Evolutionary conservation across 805 yeast genomes (phyloP), one percentile per base, ranked within the genome.

Genomic region (Saccharomycopsis fibuligera): DNA sequence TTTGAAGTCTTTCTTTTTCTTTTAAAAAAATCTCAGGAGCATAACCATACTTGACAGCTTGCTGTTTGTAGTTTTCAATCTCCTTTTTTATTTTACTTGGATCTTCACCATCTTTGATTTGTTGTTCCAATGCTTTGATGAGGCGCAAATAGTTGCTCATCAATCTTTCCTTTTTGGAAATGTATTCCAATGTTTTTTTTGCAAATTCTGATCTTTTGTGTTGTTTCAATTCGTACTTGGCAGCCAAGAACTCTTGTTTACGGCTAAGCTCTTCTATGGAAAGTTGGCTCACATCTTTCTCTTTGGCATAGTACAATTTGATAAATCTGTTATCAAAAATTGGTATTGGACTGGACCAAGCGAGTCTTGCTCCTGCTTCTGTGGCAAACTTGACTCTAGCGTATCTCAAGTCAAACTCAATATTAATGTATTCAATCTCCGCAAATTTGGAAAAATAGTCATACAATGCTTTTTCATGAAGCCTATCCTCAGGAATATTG

Each of bases 301-400:
- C 42, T 35, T 54, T 44, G 22, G 66, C 64, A 70, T 72, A 74
- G 57, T 59, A 72, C 35, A 74, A 67, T 57, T 74, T 74, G 53
- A 74, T 67, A 51, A 73, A 73, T 45, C 79, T 67, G 62, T 74
- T 74, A 46, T 66, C 68, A 53, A 74, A 74, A 14, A 74, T 66
- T 4, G 77, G 72, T 3, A 59, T 64, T 1, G 77, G 74, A 25
- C 66, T 62, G 4, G 57, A 42, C 68, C 73, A 74, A 1, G 78
- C 79, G 5, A 55, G 61, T 8, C 57, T 59, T 2, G 79, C 78
- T 51, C 61, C 55, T 24, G 61, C 65, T 40, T 65, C 69, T 14
- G 60, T 57, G 5, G 52, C 58, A 51, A 61, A 74, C 42, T 66
- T 71, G n/a, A 74, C 43, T 50, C 65, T 70, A 3, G 73, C 76